Conservation (phyloP, 306 rosid species). For the Castanea sativa region DNA sequence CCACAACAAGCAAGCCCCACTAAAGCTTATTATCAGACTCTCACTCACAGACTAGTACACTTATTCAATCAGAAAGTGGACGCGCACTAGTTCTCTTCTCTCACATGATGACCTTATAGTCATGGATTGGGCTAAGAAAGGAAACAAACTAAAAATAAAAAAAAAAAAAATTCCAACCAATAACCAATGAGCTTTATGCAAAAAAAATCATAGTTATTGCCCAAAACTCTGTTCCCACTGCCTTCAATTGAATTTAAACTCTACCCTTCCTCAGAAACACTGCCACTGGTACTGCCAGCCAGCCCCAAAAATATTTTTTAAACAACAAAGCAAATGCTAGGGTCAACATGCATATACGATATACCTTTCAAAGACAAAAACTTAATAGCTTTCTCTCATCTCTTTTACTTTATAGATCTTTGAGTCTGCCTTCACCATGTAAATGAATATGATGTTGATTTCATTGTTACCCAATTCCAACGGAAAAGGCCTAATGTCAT, state of each 20-base stretch:
- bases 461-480: no score
- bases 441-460: no score
- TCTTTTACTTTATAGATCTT: no score
- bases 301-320: no score
- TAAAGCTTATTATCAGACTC: neutral
- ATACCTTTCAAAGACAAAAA: no score
- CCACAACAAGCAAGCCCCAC: slow-evolving; percentile 24
- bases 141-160: neutral
- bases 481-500: no score
- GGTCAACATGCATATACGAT: no score
- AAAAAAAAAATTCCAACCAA: neutral
- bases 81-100: neutral
- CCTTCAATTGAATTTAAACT: slow-evolving; percentile 46
- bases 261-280: slow-evolving; percentile 36
- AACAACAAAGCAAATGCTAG: no score
- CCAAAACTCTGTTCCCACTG: slow-evolving; percentile 50
- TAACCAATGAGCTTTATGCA: slow-evolving; percentile 3
- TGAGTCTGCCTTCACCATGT: no score
- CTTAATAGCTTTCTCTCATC: no score
- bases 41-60: neutral
- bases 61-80: neutral
- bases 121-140: neutral
- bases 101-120: neutral
- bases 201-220: slow-evolving; percentile 36
- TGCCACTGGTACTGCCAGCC: no score